Conservation (phyloP, 306 rosid genomes). For the Castanopsis chinensis region DNA sequence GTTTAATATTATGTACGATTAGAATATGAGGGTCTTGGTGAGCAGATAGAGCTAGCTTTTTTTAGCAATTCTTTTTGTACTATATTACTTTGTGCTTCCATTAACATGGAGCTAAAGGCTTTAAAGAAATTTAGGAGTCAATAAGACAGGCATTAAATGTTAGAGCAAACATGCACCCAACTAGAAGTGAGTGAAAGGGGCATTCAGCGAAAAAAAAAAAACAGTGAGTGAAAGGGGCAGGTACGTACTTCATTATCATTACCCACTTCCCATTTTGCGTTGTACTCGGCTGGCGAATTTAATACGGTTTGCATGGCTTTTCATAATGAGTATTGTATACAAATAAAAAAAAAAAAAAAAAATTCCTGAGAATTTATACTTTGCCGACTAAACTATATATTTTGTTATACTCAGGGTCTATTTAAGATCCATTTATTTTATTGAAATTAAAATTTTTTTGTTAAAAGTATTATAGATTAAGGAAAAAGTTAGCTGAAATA, state of each 20-base stretch:
- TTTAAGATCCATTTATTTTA: too few relatives aligned
- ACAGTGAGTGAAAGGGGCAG: not conserved
- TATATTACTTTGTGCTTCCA: not conserved
- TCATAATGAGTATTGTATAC: too few relatives aligned
- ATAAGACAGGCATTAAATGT: not conserved
- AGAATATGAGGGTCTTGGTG: not conserved
- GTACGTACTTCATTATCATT: not conserved
- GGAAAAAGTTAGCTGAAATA: too few relatives aligned
- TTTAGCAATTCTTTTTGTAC: not conserved
- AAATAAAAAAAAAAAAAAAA: too few relatives aligned
- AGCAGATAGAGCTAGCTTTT: slow-evolving; percentile 1
- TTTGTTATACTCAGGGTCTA: fast-evolving
- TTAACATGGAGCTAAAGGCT: not conserved
- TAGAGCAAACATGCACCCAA: not conserved
- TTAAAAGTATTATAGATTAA: too few relatives aligned
- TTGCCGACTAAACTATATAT: too few relatives aligned
- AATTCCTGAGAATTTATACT: too few relatives aligned
- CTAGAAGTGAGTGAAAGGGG: not conserved
- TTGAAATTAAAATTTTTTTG: too few relatives aligned
- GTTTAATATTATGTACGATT: not conserved
- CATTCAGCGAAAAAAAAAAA: too few relatives aligned
- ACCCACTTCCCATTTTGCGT: not conserved
- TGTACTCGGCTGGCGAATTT: slow-evolving; percentile 1
- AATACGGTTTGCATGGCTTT: not conserved
- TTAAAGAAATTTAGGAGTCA: not conserved